A percentile compares a stretch with the other conserved stretches of the same genome.
Evolutionary conservation across 2,329 filamentous ascomycete genomes (phyloP).

Genomic region (Pseudocercospora vitis): DNA sequence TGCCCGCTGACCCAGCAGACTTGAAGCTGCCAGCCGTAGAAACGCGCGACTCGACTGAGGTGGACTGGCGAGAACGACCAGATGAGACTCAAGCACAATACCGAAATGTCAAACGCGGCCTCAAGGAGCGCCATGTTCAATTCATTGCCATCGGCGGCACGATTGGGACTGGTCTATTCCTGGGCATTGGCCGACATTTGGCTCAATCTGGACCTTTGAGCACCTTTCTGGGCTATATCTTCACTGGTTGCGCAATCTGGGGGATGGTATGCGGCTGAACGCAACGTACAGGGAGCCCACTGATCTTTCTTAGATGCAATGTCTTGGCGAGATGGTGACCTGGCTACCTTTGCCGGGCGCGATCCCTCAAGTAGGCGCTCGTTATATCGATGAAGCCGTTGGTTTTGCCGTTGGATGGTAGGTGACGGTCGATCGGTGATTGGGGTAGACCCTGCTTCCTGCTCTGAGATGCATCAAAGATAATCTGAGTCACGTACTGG

Average conservation of each 20-base stretch:
- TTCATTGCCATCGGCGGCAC: conserved; percentile 12
- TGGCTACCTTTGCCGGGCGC: conserved; percentile 52
- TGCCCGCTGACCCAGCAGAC: conserved; percentile 1
- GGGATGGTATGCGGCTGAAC: conserved; percentile 32
- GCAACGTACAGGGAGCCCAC: conserved; percentile 39
- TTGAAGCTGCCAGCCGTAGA: neutral
- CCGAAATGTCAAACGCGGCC: conserved; percentile 1
- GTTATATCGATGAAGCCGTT: conserved; percentile 27
- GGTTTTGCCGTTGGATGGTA: conserved; percentile 47
- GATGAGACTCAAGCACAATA: neutral
- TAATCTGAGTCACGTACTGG: no score
- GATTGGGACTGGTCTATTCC: conserved; percentile 29
- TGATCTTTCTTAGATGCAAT: conserved; percentile 42
- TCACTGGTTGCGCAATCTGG: conserved; percentile 5
- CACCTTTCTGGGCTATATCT: conserved; percentile 17
- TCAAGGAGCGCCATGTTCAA: conserved; percentile 4
- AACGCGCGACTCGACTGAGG: neutral
- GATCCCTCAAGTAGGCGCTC: conserved; percentile 42
- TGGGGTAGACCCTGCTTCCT: no score
- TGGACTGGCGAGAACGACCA: neutral
- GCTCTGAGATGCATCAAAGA: no score
- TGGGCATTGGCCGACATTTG: conserved; percentile 25
- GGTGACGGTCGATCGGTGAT: no score
- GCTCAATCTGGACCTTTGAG: conserved; percentile 36
- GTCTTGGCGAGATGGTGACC: conserved; percentile 58